A percentile compares a stretch with the other conserved stretches of the same genome.
phyloP scores from a whole-genome alignment of 495 filamentous ascomycete species.

The Podospora anserina region DNA sequence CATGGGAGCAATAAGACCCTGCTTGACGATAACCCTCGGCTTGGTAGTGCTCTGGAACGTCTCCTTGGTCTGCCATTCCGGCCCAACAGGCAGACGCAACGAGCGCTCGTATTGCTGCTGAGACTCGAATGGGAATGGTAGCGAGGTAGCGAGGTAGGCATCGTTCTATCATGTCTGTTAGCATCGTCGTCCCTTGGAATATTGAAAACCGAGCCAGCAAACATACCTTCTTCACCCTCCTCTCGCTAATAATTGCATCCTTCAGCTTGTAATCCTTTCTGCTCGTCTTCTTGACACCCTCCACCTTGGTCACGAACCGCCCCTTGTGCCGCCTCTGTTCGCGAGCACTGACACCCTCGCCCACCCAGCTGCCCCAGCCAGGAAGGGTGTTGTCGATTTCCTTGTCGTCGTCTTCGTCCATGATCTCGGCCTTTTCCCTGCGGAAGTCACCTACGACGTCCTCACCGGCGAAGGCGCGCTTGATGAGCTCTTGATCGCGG shows the following conservation, averaged over 20 bases:
- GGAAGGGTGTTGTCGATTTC: slow-evolving; percentile 79
- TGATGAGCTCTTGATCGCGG: slow-evolving; percentile 76
- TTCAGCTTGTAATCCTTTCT: slow-evolving; percentile 79
- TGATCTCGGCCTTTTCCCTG: slow-evolving; percentile 69
- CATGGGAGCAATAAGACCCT: slow-evolving; percentile 87
- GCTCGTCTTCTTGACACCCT: slow-evolving; percentile 72
- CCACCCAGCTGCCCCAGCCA: slow-evolving; percentile 88
- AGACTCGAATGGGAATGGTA: slow-evolving; percentile 86
- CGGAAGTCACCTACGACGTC: slow-evolving; percentile 82
- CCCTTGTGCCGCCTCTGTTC: slow-evolving; percentile 57
- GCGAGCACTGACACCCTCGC: slow-evolving; percentile 67
- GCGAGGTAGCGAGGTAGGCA: slow-evolving; percentile 75
- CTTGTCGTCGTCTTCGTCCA: slow-evolving; percentile 80
- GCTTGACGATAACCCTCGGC: slow-evolving; percentile 88
- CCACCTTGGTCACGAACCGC: slow-evolving; percentile 62
- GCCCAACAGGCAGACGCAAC: slow-evolving; percentile 81
- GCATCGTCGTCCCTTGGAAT: neutral
- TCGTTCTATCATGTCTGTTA: slow-evolving; percentile 61
- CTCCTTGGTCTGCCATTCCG: slow-evolving; percentile 92
- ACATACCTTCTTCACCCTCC: slow-evolving; percentile 80
- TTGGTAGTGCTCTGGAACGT: slow-evolving; percentile 87
- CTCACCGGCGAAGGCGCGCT: slow-evolving; percentile 83
- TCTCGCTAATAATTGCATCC: slow-evolving; percentile 90
- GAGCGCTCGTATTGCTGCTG: slow-evolving; percentile 86
- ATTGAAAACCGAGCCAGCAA: neutral